phyloP scores from a whole-genome alignment of 2,329 filamentous ascomycete genomes.

The Pyrenochaeta sp. region DNA sequence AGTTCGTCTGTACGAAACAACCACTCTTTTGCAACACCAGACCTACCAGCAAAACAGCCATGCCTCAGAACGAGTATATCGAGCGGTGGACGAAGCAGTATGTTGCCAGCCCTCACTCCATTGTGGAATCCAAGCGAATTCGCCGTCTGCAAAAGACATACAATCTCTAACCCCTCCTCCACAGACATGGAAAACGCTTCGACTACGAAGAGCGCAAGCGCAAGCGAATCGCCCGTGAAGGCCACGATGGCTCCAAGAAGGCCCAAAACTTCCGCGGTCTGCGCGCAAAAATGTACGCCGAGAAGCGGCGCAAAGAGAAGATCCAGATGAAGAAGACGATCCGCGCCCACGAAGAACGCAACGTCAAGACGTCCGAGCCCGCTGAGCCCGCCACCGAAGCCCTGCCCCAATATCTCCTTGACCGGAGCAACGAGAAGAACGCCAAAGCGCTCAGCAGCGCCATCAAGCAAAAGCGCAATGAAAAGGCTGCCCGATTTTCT shows the following conservation, averaged over 20 bases:
- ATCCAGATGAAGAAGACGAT: slow-evolving; percentile 61
- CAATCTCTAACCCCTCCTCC: slow-evolving; percentile 25
- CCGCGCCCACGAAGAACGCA: slow-evolving; percentile 93
- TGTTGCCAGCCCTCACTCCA: slow-evolving; percentile 38
- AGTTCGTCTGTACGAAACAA: slow-evolving; percentile 20
- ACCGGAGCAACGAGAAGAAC: slow-evolving; percentile 74
- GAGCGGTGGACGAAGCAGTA: slow-evolving; percentile 76
- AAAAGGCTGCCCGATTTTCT: slow-evolving; percentile 91
- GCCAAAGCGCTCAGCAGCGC: slow-evolving; percentile 80
- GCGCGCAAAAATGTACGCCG: slow-evolving; percentile 88
- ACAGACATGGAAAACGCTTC: slow-evolving; percentile 56
- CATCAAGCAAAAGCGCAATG: slow-evolving; percentile 90
- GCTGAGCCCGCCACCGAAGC: slow-evolving; percentile 81
- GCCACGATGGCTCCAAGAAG: slow-evolving; percentile 85
- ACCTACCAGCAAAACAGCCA: slow-evolving; percentile 29
- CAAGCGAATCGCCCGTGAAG: slow-evolving; percentile 87
- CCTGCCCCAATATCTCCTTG: slow-evolving; percentile 90
- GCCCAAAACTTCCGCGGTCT: slow-evolving; percentile 93
- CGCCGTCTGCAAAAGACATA: no score
- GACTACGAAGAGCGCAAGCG: slow-evolving; percentile 89
- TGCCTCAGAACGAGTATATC: slow-evolving; percentile 82
- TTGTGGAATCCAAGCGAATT: no score
- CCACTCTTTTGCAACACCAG: slow-evolving; percentile 12
- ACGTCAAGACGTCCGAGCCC: slow-evolving; percentile 84
- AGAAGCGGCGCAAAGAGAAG: slow-evolving; percentile 95